These are phyloP conservation scores for Alliaria petiolata DNA, from an alignment of 345 rosid genomes.

Conservation along the genomic window DNA sequence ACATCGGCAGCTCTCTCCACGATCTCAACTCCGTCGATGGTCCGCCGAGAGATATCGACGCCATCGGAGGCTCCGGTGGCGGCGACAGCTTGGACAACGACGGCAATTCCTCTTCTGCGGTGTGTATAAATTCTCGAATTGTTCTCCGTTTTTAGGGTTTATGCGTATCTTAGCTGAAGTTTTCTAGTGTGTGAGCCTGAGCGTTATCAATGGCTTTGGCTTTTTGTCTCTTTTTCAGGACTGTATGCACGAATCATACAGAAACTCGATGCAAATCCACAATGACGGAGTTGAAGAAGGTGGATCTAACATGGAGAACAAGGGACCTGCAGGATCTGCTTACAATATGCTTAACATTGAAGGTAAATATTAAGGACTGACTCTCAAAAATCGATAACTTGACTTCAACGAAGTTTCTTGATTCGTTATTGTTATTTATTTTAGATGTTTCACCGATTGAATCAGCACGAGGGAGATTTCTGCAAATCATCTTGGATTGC, in stretches of 20 bases:
- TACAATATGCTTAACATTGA: conserved; percentile 54
- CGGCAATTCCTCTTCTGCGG: conserved; percentile 51
- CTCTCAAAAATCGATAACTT: too few species aligned
- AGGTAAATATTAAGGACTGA: conserved; percentile 34
- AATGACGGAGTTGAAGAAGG: conserved; percentile 62
- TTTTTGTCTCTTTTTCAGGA: neutral
- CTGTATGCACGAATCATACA: conserved; percentile 70
- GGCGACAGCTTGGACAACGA: conserved; percentile 45
- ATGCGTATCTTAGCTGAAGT: neutral
- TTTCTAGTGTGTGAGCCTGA: neutral
- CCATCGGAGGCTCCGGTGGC: conserved; percentile 34
- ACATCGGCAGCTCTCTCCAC: conserved; percentile 56
- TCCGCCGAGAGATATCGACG: conserved; percentile 41
- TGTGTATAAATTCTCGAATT: conserved; percentile 28
- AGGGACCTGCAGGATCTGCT: conserved; percentile 41
- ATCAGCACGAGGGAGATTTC: conserved; percentile 74
- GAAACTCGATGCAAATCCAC: conserved; percentile 59
- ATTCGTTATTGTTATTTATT: conserved; percentile 3
- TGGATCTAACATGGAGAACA: conserved; percentile 45
- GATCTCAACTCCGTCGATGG: conserved; percentile 83
- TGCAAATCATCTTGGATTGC: conserved; percentile 69
- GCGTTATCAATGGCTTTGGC: neutral
- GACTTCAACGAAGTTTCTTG: too few species aligned
- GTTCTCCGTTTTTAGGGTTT: neutral
- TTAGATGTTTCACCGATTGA: conserved; percentile 84